Evolutionary conservation across 805 yeast species (phyloP).

Genomic region (Metschnikowia arizonensis): DNA sequence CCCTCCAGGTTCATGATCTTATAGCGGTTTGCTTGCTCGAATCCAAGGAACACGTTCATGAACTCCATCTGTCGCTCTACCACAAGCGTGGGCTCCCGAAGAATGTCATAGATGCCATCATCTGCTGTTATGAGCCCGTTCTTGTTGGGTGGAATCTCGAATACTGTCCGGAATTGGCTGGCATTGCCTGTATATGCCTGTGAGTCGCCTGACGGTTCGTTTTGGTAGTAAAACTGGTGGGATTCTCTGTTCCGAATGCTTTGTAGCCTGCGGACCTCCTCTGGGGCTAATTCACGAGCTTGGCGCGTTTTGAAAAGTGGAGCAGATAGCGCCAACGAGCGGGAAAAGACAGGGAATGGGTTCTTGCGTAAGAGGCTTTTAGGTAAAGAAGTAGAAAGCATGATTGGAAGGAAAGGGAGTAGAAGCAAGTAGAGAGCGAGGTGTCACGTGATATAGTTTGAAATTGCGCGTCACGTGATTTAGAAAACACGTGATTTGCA

Average conservation of each 20-base stretch:
- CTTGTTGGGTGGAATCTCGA: conserved; percentile 37
- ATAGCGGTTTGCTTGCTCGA: conserved; percentile 86
- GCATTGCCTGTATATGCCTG: conserved; percentile 24
- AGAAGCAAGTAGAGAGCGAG: not conserved
- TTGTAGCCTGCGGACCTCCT: conserved; percentile 27
- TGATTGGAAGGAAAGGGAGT: not conserved
- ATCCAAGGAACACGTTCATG: conserved; percentile 82
- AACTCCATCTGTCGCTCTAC: conserved; percentile 85
- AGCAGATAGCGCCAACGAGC: not conserved
- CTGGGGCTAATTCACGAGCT: conserved; percentile 33
- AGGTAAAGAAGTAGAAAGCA: not conserved
- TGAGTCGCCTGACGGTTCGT: conserved; percentile 25
- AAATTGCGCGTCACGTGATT: no score
- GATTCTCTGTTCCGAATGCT: conserved; percentile 8
- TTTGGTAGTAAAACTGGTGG: conserved; percentile 25
- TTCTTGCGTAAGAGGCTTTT: not conserved
- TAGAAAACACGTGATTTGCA: no score
- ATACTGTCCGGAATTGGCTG: conserved; percentile 29
- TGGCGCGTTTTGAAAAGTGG: conserved; percentile 22
- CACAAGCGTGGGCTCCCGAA: conserved; percentile 78
- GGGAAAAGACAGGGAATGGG: not conserved
- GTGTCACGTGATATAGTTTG: not conserved
- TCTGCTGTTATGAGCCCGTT: conserved; percentile 50
- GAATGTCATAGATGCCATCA: conserved; percentile 58
- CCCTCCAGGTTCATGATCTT: conserved; percentile 71